These are phyloP conservation scores for Myxozyma sirexii DNA, from an alignment of 805 yeast genomes.

Conservation along the genomic window DNA sequence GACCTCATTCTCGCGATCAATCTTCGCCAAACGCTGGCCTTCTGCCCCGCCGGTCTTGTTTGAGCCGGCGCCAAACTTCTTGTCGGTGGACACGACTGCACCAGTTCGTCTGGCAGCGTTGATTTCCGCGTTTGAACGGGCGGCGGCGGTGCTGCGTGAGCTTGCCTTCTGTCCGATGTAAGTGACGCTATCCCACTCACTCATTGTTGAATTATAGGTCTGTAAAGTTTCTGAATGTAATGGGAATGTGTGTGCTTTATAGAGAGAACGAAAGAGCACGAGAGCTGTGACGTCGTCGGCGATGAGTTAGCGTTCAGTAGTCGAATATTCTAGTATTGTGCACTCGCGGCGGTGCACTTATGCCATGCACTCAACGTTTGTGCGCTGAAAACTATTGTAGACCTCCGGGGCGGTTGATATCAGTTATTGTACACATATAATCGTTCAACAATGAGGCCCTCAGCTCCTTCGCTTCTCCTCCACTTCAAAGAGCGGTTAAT, in stretches of 20 bases:
- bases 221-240: not conserved
- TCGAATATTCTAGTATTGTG: slow-evolving; percentile 5
- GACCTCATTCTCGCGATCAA: slow-evolving; percentile 91
- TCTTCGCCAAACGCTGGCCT: slow-evolving; percentile 91
- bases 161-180: slow-evolving; percentile 87
- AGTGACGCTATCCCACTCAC: slow-evolving; percentile 83
- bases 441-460: slow-evolving; percentile 14
- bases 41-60: slow-evolving; percentile 74
- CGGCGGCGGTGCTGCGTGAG: slow-evolving; percentile 76
- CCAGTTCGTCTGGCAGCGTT: slow-evolving; percentile 96
- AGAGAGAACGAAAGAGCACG: not conserved
- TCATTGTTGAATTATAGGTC: not conserved
- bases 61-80: slow-evolving; percentile 73
- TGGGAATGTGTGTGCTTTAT: not conserved
- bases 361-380: not conserved
- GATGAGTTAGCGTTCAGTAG: not conserved
- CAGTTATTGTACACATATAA: too few relatives aligned
- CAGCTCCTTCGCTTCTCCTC: not conserved
- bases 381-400: too few relatives aligned
- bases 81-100: slow-evolving; percentile 84
- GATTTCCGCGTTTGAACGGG: slow-evolving; percentile 72
- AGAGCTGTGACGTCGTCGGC: not conserved
- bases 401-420: too few relatives aligned
- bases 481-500: slow-evolving; percentile 24
- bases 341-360: not conserved